Evolutionary conservation across 1,284 basidiomycete species (phyloP).

Genomic region (Cutaneotrichosporon sp.): DNA sequence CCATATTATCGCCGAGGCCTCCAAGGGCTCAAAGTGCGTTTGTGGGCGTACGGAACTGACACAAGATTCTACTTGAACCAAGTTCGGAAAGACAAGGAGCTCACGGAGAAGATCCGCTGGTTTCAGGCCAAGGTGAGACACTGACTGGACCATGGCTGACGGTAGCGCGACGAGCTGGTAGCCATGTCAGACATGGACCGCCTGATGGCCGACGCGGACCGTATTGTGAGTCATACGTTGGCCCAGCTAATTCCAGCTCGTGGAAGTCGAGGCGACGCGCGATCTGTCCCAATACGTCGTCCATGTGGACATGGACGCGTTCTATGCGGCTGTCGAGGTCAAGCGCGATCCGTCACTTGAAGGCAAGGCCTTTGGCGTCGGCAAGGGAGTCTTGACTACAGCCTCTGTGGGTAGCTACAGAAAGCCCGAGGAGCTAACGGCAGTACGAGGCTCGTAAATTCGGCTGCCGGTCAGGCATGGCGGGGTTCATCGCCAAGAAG

Average conservation of each 20-base stretch:
- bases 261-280: constrained; percentile 67
- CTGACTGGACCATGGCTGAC: background rate
- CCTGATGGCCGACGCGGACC: constrained; percentile 42
- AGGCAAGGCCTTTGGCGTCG: constrained; percentile 81
- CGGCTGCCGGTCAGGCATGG: constrained; percentile 84
- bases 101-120: constrained; percentile 45
- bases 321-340: constrained; percentile 54
- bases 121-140: constrained; percentile 38
- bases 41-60: background rate
- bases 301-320: constrained; percentile 47
- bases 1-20: constrained; percentile 47
- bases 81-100: constrained; percentile 43
- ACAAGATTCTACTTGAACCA: constrained; percentile 45
- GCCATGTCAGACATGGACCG: constrained; percentile 25
- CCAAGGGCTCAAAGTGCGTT: constrained; percentile 45
- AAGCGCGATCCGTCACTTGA: constrained; percentile 70
- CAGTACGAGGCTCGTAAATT: constrained; percentile 87
- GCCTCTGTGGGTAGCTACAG: constrained; percentile 51
- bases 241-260: constrained; percentile 53
- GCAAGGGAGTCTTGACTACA: constrained; percentile 70
- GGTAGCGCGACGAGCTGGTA: constrained; percentile 43
- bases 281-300: constrained; percentile 73
- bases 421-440: background rate
- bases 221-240: constrained; percentile 31
- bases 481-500: constrained; percentile 87